Evolutionary conservation across 1,284 basidiomycete species (phyloP).

Genomic region (Melampsora larici-populina): DNA sequence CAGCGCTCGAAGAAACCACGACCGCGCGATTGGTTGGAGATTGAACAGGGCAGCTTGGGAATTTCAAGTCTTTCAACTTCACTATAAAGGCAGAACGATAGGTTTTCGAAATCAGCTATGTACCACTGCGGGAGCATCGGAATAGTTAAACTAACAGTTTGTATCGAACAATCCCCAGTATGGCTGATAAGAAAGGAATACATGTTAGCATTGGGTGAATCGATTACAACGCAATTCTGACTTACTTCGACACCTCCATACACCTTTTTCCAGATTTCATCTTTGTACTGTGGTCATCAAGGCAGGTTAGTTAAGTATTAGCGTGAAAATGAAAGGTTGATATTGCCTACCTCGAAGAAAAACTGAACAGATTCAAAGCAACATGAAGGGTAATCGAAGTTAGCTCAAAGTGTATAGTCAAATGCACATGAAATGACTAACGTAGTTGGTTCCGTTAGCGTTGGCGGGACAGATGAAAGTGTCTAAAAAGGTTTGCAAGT

Average conservation of each 20-base stretch:
- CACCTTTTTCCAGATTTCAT: conserved; percentile 36
- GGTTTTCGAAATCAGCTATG: background rate
- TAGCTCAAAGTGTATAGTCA: background rate
- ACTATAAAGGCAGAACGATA: background rate
- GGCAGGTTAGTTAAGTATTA: background rate
- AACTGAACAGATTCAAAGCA: background rate
- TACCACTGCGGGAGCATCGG: background rate
- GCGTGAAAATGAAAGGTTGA: background rate
- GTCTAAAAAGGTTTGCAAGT: conserved; percentile 75
- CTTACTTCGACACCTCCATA: conserved; percentile 39
- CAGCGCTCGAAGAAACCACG: background rate
- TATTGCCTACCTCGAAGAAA: conserved; percentile 29
- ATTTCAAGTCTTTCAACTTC: conserved; percentile 1
- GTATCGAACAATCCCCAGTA: conserved; percentile 38
- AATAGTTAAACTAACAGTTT: background rate
- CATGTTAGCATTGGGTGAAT: background rate
- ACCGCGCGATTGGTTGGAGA: background rate
- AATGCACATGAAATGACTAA: conserved; percentile 1
- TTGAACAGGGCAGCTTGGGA: conserved; percentile 10
- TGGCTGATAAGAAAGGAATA: conserved; percentile 4
- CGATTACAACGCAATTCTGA: too few relatives aligned
- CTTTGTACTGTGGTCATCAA: conserved; percentile 10
- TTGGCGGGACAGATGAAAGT: conserved; percentile 85
- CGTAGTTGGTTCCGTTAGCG: conserved; percentile 68
- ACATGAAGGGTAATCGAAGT: background rate